phyloP scores from a whole-genome alignment of 192 early-diverging fungal genomes.

The Linnemannia exigua region DNA sequence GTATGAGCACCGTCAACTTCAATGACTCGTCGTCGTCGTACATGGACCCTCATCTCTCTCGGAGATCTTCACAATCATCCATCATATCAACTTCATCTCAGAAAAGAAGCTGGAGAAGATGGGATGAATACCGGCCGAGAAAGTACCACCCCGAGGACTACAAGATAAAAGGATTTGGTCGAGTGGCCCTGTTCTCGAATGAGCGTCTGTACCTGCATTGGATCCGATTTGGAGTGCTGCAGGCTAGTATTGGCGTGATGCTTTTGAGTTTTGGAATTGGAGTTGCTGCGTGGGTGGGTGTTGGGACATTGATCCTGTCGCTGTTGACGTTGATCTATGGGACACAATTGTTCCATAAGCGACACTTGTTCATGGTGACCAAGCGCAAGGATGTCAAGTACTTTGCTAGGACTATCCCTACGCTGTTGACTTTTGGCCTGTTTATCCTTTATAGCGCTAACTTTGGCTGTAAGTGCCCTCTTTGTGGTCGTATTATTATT shows the following conservation, averaged over 20 bases:
- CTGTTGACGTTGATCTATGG: slow-evolving; percentile 36
- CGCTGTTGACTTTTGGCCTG: slow-evolving; percentile 14
- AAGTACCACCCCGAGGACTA: slow-evolving; percentile 11
- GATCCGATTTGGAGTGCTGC: slow-evolving; percentile 41
- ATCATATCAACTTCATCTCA: not conserved
- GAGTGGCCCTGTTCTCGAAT: slow-evolving; percentile 27
- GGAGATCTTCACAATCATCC: not conserved
- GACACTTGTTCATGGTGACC: slow-evolving; percentile 26
- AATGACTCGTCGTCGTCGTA: not conserved
- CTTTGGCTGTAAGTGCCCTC: slow-evolving; percentile 28
- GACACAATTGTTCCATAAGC: slow-evolving; percentile 43
- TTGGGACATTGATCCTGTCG: slow-evolving; percentile 16
- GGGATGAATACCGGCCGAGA: not conserved
- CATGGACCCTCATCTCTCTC: not conserved
- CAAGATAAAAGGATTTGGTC: slow-evolving; percentile 21
- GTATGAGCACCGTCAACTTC: not conserved
- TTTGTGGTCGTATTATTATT: not conserved
- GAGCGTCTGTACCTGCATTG: slow-evolving; percentile 51
- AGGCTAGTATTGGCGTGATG: slow-evolving; percentile 25
- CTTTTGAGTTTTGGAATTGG: slow-evolving; percentile 33
- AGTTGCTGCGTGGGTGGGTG: slow-evolving; percentile 16
- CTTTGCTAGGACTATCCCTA: slow-evolving; percentile 31
- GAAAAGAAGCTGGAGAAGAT: not conserved
- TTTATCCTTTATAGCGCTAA: slow-evolving; percentile 22
- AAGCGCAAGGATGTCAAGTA: slow-evolving; percentile 43